Conservation (phyloP, 2,329 filamentous ascomycete genomes). For the Lachnellula arida region DNA sequence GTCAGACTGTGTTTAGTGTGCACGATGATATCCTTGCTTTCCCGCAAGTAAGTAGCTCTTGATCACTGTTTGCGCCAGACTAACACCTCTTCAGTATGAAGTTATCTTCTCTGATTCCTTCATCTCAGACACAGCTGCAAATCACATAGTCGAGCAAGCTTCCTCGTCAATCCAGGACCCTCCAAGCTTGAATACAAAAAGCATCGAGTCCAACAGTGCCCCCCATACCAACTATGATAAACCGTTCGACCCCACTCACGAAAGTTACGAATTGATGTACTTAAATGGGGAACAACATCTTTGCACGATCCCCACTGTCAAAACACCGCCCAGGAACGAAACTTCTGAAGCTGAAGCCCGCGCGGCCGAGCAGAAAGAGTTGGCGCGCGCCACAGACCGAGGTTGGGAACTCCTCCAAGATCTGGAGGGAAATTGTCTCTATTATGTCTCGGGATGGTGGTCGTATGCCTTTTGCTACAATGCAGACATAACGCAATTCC, state of each 20-base stretch:
- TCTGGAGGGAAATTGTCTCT: slow-evolving; percentile 65
- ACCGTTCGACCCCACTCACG: slow-evolving; percentile 21
- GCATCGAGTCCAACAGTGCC: slow-evolving; percentile 20
- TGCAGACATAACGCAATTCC: slow-evolving; percentile 66
- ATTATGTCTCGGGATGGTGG: slow-evolving; percentile 71
- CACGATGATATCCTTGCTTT: slow-evolving; percentile 68
- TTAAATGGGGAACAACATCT: slow-evolving; percentile 56
- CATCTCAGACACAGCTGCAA: slow-evolving; percentile 53
- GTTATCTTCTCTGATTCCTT: slow-evolving; percentile 58
- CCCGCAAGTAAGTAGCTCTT: slow-evolving; percentile 52
- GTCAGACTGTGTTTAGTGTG: slow-evolving; percentile 60
- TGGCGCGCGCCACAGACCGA: slow-evolving; percentile 60
- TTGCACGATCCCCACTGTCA: slow-evolving; percentile 59
- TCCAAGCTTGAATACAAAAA: slow-evolving; percentile 20
- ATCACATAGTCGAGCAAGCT: slow-evolving; percentile 38
- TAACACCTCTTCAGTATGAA: slow-evolving; percentile 49
- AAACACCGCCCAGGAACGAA: slow-evolving; percentile 41
- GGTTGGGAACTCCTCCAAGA: slow-evolving; percentile 64
- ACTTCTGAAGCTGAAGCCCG: slow-evolving; percentile 46
- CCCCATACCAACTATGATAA: slow-evolving; percentile 3
- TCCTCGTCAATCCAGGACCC: slow-evolving; percentile 21
- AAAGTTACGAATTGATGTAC: slow-evolving; percentile 54
- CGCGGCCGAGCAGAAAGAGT: slow-evolving; percentile 60
- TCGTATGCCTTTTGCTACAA: slow-evolving; percentile 73
- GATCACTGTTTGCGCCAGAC: slow-evolving; percentile 4